phyloP scores from a whole-genome alignment of 2,329 filamentous ascomycete species.

The Pseudomassariella vexata region DNA sequence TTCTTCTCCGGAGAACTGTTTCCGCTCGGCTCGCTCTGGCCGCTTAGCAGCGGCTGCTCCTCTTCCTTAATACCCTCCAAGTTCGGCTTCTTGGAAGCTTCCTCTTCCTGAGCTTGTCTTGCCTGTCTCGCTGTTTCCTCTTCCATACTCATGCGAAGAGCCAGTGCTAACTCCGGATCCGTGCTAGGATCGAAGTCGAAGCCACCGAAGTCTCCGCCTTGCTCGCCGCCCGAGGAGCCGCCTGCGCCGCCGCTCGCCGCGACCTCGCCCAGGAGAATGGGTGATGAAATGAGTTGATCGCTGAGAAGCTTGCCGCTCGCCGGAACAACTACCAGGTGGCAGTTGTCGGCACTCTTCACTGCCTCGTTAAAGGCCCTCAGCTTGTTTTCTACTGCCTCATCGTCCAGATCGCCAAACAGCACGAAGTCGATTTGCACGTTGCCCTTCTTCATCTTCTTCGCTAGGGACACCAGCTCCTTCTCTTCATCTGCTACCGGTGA shows the following conservation, averaged over 20 bases:
- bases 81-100: constrained; percentile 66
- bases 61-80: constrained; percentile 81
- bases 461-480: constrained; percentile 80
- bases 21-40: constrained; percentile 60
- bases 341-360: constrained; percentile 87
- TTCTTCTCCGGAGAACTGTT: constrained; percentile 37
- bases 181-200: constrained; percentile 87
- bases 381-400: constrained; percentile 85
- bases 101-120: constrained; percentile 72
- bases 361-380: constrained; percentile 89
- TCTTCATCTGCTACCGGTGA: constrained; percentile 86
- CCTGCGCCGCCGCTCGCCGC: constrained; percentile 51
- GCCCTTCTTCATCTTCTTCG: constrained; percentile 99
- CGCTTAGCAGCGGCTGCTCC: constrained; percentile 57
- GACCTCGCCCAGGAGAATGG: constrained; percentile 82
- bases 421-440: constrained; percentile 92
- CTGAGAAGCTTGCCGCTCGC: constrained; percentile 89
- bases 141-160: constrained; percentile 94
- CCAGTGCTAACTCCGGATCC: constrained; percentile 90
- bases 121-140: constrained; percentile 94
- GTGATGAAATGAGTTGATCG: constrained; percentile 82
- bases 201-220: constrained; percentile 63
- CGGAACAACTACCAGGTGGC: constrained; percentile 82
- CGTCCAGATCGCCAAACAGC: constrained; percentile 87
- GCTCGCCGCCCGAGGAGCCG: constrained; percentile 49